Conservation (phyloP, 2,329 filamentous ascomycete genomes). For the Endocalyx cinctus region DNA sequence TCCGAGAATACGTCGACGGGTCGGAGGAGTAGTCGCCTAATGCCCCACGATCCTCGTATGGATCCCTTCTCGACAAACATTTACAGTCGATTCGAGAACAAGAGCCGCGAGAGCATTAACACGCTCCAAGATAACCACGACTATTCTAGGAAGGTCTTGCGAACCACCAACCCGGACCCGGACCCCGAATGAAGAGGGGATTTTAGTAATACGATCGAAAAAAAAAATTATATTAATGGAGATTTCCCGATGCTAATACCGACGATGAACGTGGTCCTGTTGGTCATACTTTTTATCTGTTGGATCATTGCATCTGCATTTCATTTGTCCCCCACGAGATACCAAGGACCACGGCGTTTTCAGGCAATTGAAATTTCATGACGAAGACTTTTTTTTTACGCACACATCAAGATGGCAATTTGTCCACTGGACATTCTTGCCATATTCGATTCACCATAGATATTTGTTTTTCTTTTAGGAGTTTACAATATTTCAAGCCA, state of each 20-base stretch:
- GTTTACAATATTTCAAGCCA: too few relatives aligned
- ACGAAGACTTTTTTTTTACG: conserved; percentile 15
- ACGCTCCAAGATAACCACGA: conserved; percentile 62
- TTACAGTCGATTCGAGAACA: conserved; percentile 49
- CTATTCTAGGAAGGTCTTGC: conserved; percentile 59
- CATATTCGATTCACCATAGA: conserved; percentile 13
- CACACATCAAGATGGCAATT: conserved; percentile 14
- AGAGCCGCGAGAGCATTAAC: conserved; percentile 59
- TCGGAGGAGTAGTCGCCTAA: conserved; percentile 49
- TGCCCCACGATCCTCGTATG: conserved; percentile 59
- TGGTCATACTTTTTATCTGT: conserved; percentile 17
- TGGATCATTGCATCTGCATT: conserved; percentile 35
- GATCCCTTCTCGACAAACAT: conserved; percentile 55
- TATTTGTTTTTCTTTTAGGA: conserved; percentile 14
- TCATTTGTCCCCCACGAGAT: too few relatives aligned
- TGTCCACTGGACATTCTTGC: conserved; percentile 5
- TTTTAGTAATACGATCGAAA: too few relatives aligned
- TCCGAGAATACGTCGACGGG: conserved; percentile 34
- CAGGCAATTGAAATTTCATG: conserved; percentile 17
- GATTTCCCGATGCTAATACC: too few relatives aligned
- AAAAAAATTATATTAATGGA: too few relatives aligned
- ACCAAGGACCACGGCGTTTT: conserved; percentile 44
- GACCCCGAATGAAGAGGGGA: conserved; percentile 1
- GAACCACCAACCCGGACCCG: conserved; percentile 59
- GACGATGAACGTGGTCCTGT: conserved; percentile 30